phyloP scores from a whole-genome alignment of 306 rosid genomes.

The Vigna mungo region DNA sequence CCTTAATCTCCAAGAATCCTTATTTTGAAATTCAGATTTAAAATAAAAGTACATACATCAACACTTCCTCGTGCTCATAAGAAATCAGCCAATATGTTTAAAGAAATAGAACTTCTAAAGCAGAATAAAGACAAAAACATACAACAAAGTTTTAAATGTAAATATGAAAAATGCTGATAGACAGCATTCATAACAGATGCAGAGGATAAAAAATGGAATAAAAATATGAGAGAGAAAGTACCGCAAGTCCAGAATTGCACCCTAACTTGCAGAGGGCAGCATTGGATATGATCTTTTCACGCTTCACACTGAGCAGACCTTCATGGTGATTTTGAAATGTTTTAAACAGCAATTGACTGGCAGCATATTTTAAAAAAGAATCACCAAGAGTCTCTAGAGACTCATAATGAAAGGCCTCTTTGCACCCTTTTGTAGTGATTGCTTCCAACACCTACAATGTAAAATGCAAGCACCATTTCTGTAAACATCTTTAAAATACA shows the following conservation, averaged over 20 bases:
- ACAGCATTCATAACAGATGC: conserved; percentile 14
- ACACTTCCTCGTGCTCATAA: background rate
- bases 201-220: conserved; percentile 12
- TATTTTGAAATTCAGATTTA: too few relatives aligned
- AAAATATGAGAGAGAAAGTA: conserved; percentile 34
- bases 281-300: conserved; percentile 70
- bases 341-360: conserved; percentile 69
- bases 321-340: conserved; percentile 65
- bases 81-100: background rate
- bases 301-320: conserved; percentile 77
- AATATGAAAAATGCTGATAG: conserved; percentile 15
- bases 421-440: conserved; percentile 74
- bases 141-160: background rate
- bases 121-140: background rate
- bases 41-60: background rate
- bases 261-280: conserved; percentile 73
- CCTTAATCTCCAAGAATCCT: too few relatives aligned
- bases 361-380: conserved; percentile 87
- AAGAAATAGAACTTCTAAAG: conserved; percentile 20
- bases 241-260: conserved; percentile 67
- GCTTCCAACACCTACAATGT: conserved; percentile 84
- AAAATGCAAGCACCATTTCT: conserved; percentile 30
- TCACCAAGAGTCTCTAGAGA: conserved; percentile 94
- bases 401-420: conserved; percentile 76
- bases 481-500: conserved; percentile 6